Evolutionary conservation across 2,329 filamentous ascomycete genomes (phyloP).

Genomic region (Trichoderma atrobrunneum): DNA sequence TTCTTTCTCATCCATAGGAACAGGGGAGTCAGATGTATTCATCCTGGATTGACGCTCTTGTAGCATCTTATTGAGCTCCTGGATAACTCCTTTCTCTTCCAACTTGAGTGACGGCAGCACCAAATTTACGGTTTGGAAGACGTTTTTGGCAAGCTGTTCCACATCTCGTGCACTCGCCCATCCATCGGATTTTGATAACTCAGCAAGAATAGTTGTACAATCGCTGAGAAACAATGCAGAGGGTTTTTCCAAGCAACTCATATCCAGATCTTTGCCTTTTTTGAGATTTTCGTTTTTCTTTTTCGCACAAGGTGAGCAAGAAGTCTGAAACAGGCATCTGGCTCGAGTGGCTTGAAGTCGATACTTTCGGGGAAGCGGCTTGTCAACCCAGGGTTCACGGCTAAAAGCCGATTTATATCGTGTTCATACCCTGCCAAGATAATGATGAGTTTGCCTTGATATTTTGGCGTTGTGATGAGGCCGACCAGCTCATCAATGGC

Average conservation of each 20-base stretch:
- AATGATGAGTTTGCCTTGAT: constrained; percentile 58
- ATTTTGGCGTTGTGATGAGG: constrained; percentile 53
- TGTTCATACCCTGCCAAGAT: constrained; percentile 68
- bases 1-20: constrained; percentile 13
- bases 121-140: constrained; percentile 41
- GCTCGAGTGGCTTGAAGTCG: constrained; percentile 49
- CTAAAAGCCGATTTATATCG: constrained; percentile 63
- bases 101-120: constrained; percentile 19
- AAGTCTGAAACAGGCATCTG: constrained; percentile 39
- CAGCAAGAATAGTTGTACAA: constrained; percentile 34
- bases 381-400: constrained; percentile 59
- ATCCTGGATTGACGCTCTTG: constrained; percentile 1
- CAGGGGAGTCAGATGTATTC: not conserved
- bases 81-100: constrained; percentile 19
- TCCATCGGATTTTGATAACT: constrained; percentile 41
- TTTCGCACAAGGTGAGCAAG: constrained; percentile 40
- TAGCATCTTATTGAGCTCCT: constrained; percentile 27
- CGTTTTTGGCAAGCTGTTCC: constrained; percentile 48
- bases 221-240: constrained; percentile 7
- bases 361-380: constrained; percentile 64
- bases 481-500: constrained; percentile 55
- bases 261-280: constrained; percentile 25
- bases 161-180: constrained; percentile 67
- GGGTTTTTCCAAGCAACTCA: constrained; percentile 28
- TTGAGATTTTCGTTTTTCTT: constrained; percentile 24